A percentile compares a stretch with the other conserved stretches of the same genome.
phyloP scores from a whole-genome alignment of 371 early-diverging fungal species.

The Conidiobolus incongruus region DNA sequence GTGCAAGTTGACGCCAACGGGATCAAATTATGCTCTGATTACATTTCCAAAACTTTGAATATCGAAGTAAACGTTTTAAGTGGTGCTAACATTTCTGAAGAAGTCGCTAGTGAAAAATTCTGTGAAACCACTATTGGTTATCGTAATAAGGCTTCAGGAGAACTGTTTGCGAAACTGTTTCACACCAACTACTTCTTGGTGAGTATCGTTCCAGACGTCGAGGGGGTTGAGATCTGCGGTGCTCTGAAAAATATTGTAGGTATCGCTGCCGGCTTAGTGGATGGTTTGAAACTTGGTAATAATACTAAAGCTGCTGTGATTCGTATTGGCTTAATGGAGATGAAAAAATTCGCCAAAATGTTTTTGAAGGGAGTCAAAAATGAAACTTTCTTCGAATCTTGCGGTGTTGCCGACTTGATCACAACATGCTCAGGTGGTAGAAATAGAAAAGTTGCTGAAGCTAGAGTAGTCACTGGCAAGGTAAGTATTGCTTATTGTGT shows the following conservation, averaged over 20 bases:
- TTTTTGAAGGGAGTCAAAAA: slow-evolving; percentile 56
- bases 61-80: slow-evolving; percentile 77
- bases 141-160: slow-evolving; percentile 30
- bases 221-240: slow-evolving; percentile 92
- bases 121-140: slow-evolving; percentile 93
- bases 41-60: slow-evolving; percentile 51
- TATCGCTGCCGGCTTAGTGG: slow-evolving; percentile 90
- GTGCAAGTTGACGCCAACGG: slow-evolving; percentile 14
- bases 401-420: slow-evolving; percentile 85
- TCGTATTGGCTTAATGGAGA: slow-evolving; percentile 88
- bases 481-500: no score
- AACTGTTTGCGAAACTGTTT: slow-evolving; percentile 56
- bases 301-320: slow-evolving; percentile 97
- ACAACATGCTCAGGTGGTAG: slow-evolving; percentile 94
- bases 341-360: slow-evolving; percentile 73
- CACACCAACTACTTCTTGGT: slow-evolving; percentile 73
- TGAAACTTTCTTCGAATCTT: slow-evolving; percentile 91
- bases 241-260: slow-evolving; percentile 97
- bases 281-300: slow-evolving; percentile 50
- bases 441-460: slow-evolving; percentile 86
- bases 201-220: slow-evolving; percentile 59
- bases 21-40: slow-evolving; percentile 66
- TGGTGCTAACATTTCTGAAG: slow-evolving; percentile 98
- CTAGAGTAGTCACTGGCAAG: slow-evolving; percentile 70
- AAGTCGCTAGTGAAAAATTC: slow-evolving; percentile 84